Base-by-base conservation (phyloP, 2,329 filamentous ascomycete genomes). In the Beauveria varroae region DNA sequence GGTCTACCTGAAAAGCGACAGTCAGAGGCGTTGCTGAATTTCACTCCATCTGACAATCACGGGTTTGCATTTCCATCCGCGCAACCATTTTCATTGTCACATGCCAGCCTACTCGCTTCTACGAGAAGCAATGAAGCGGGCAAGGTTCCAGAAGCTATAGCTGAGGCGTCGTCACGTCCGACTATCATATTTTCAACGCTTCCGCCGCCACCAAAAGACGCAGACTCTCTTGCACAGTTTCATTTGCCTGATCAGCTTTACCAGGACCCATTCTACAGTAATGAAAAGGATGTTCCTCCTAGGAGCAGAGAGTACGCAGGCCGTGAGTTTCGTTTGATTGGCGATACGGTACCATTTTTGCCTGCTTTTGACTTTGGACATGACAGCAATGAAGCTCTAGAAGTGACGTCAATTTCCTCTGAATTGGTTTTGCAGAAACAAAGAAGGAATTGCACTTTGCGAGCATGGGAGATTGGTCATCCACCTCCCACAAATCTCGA, bases 291-390 rank as follows among this genome's bases (percentile, higher is more conserved):
- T 73, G 89, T 97, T 0, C 92, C 93, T 14, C 81, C 87, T 44
- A 83, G 88, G 58, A 74, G 81, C 37, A 82, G 91, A 58, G 91
- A 96, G 73, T 98, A 96, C 74, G 93, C 90, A 7, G 93, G 93
- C 3, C 86, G 86, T 66, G 90, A 96, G 67, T 97, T 96, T 70
- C 88, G 85, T 62, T 76, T 97, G 7, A 83, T 86, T 68, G 88
- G 92, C 63, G 86, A 82, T 59, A 90, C 88, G 1, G 70, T 96
- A 8, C 90, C 90, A 0, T 96, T 86, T 73, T 82, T 98, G 2
- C 90, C 92, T 0, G 78, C 84, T 0, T 98, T 98, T 66, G 86
- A 96, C 68, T 74, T 84, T 2, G 81, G 77, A 6, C 86, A 84
- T 8, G 64, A 41, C 7, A 9, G 28, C 41, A 41, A 30, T 26